Conservation (phyloP, 805 yeast species). For the Lachancea sp. region DNA sequence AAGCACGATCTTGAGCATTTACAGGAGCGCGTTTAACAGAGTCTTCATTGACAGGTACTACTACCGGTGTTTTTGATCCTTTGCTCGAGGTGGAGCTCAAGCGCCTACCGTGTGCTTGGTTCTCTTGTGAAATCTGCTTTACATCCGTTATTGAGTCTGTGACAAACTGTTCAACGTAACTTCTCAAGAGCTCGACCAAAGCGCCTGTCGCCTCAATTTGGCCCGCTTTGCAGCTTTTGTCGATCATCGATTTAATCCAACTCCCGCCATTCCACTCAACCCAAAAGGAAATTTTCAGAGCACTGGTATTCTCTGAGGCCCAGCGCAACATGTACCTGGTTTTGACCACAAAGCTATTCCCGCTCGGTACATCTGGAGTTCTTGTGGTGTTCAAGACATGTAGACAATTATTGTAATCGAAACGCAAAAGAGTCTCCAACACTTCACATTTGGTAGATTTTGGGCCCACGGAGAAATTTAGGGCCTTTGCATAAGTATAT, state of each 20-base stretch:
- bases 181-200: slow-evolving; percentile 31
- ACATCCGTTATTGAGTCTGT: slow-evolving; percentile 4
- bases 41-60: not conserved
- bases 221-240: slow-evolving; percentile 76
- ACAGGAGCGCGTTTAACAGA: not conserved
- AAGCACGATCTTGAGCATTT: not conserved
- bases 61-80: not conserved
- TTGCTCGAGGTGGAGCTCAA: slow-evolving; percentile 5
- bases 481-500: slow-evolving; percentile 65
- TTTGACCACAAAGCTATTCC: slow-evolving; percentile 67
- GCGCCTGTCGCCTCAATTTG: slow-evolving; percentile 58
- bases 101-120: slow-evolving; percentile 10
- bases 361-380: slow-evolving; percentile 96
- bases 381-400: slow-evolving; percentile 55
- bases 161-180: slow-evolving; percentile 21
- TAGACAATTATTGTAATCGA: slow-evolving; percentile 49
- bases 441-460: slow-evolving; percentile 76
- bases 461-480: slow-evolving; percentile 84
- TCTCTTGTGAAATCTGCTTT: slow-evolving; percentile 6
- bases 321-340: slow-evolving; percentile 71
- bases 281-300: slow-evolving; percentile 58
- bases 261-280: slow-evolving; percentile 87
- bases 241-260: slow-evolving; percentile 88
- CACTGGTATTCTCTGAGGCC: slow-evolving; percentile 59
- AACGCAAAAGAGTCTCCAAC: slow-evolving; percentile 50